These are phyloP conservation scores for Phytophthora sp. DNA, from an alignment of 352 stramenopile species.

Conservation along the genomic window DNA sequence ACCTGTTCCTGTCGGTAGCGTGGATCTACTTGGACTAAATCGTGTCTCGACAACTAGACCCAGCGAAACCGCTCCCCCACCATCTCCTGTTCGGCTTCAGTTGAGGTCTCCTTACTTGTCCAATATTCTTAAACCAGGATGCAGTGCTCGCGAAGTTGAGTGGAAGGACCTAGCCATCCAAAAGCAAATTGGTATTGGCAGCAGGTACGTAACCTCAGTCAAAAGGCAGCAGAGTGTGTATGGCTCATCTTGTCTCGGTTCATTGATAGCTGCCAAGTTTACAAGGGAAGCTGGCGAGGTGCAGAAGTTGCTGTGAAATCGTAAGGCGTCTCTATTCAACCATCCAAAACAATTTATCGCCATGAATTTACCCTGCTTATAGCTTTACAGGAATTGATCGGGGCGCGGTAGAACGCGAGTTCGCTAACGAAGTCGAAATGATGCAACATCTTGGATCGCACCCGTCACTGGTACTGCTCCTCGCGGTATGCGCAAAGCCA, in stretches of 20 bases:
- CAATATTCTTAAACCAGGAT: constrained; percentile 27
- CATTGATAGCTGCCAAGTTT: constrained; percentile 74
- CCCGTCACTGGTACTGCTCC: constrained; percentile 72
- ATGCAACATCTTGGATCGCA: constrained; percentile 70
- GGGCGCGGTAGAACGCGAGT: constrained; percentile 66
- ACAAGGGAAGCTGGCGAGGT: constrained; percentile 76
- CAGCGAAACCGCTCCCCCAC: background rate
- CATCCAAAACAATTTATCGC: background rate
- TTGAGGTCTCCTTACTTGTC: constrained; percentile 8
- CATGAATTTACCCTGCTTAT: background rate
- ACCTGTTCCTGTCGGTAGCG: constrained; percentile 18
- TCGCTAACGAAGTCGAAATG: constrained; percentile 77
- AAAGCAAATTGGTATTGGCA: constrained; percentile 71
- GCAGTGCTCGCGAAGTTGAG: constrained; percentile 34
- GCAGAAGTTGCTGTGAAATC: constrained; percentile 79
- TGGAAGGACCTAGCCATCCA: constrained; percentile 46
- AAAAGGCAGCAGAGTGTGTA: too few species aligned
- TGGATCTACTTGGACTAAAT: constrained; percentile 43
- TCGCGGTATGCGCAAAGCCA: constrained; percentile 65
- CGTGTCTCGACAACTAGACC: constrained; percentile 2
- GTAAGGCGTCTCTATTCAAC: constrained; percentile 33
- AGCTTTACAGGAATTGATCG: constrained; percentile 65
- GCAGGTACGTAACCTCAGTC: constrained; percentile 48
- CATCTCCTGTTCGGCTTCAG: constrained; percentile 7
- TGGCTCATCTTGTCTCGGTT: background rate